Base-by-base conservation (phyloP, 495 filamentous ascomycete genomes). In the Cenococcum geophilum region DNA sequence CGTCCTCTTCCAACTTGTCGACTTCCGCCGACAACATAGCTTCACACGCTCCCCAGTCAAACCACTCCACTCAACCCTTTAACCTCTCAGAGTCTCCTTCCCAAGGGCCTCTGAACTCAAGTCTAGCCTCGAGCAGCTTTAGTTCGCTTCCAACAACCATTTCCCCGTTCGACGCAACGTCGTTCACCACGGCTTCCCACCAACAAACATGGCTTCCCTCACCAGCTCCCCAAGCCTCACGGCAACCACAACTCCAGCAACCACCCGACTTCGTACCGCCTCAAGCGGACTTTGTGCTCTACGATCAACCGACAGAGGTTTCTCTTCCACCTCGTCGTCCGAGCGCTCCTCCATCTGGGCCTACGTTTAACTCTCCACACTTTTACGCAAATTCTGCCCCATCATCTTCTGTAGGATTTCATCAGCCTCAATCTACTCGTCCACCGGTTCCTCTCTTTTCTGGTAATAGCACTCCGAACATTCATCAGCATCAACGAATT, bases 141-240 rank as follows among this genome's bases (percentile, higher is more conserved):
- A 79, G 79, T 81, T 79, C 78, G 67, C 60, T 65, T 58, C 55
- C 63, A 57, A 70, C 72, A 75, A 76, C 71, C 66, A 74, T 74
- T 72, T 64, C 72, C 66, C 65, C 78, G 75, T 76, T 78, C 79
- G 77, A 80, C 80, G 63, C 78, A 66, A 77, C 75, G 76, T 82
- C 81, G 78, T 80, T 79, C 80, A 85, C 74, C 78, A 86, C 83
- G 83, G 82, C 83, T 83, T 76, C 70, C 57, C 64, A 78, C 72
- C 80, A 80, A 76, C 77, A 79, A 82, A 55, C 76, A 86, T 85
- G 82, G 82, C 82, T 80, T 75, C 77, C 80, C 73, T 72, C 80
- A 76, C 77, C 82, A 80, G 75, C 76, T 71, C 71, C 73, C 68
- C 69, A 75, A 63, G 60, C 64, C 61, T 67, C 59, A 61, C 25